A percentile compares a stretch with the other conserved stretches of the same genome.
These are phyloP conservation scores for Fraxinus excelsior DNA, from an alignment of 257 asterid species.

Conservation along the genomic window DNA sequence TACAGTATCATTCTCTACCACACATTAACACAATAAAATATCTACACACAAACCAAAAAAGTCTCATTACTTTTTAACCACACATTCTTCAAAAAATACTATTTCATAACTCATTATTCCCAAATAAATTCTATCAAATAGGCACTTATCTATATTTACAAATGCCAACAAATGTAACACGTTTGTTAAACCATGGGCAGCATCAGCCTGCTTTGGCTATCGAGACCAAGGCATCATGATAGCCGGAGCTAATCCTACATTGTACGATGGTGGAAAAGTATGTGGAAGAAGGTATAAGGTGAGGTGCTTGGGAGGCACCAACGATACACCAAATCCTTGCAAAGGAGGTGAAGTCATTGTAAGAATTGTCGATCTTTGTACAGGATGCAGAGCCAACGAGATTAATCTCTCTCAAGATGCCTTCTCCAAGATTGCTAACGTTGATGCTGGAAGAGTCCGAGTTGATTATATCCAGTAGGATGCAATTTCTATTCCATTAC, in stretches of 20 bases:
- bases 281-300: background rate
- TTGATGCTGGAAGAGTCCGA: conserved; percentile 40
- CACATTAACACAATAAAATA: no score
- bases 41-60: no score
- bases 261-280: background rate
- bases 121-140: no score
- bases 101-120: no score
- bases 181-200: background rate
- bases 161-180: background rate
- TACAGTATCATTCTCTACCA: no score
- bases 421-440: conserved; percentile 45
- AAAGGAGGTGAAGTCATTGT: conserved; percentile 35
- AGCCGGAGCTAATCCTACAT: background rate
- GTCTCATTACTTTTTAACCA: no score
- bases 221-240: background rate
- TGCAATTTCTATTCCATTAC: no score
- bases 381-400: conserved; percentile 24
- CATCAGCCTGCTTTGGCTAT: background rate
- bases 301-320: conserved; percentile 25
- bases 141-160: background rate
- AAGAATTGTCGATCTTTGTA: background rate
- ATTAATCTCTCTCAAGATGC: conserved; percentile 57
- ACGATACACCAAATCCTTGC: conserved; percentile 43
- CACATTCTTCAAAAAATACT: no score
- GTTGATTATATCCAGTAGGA: conserved; percentile 39